These are phyloP conservation scores for Ogataea haglerorum DNA, from an alignment of 805 yeast species.

Conservation along the genomic window DNA sequence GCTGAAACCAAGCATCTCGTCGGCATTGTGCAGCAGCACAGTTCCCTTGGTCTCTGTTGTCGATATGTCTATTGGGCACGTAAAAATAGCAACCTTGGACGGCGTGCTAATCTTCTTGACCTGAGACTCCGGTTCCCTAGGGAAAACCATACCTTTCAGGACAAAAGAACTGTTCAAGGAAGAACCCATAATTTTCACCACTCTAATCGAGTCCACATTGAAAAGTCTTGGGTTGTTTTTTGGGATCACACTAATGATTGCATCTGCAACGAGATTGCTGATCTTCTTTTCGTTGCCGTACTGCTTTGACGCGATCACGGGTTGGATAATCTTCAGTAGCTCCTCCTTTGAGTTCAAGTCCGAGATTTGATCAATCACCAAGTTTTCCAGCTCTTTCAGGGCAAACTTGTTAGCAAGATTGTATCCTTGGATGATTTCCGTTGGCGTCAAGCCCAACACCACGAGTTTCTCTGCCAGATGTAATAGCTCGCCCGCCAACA, in stretches of 20 bases:
- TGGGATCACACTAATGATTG: constrained; percentile 76
- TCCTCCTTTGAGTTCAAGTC: constrained; percentile 52
- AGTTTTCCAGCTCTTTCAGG: constrained; percentile 58
- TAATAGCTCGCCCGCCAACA: constrained; percentile 89
- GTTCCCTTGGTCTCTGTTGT: constrained; percentile 99
- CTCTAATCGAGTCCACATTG: constrained; percentile 91
- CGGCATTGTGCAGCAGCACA: constrained; percentile 89
- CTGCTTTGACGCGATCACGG: constrained; percentile 92
- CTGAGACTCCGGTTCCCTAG: constrained; percentile 94
- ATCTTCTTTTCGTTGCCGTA: constrained; percentile 82
- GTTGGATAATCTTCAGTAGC: constrained; percentile 69
- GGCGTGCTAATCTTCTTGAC: constrained; percentile 57
- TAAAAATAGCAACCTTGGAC: constrained; percentile 87
- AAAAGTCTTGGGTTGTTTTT: constrained; percentile 59
- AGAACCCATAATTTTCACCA: constrained; percentile 95
- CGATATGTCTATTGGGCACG: constrained; percentile 91
- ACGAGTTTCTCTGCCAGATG: constrained; percentile 82
- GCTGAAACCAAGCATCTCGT: constrained; percentile 94
- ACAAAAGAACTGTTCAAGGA: constrained; percentile 71
- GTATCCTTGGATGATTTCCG: constrained; percentile 92
- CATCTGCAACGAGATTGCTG: constrained; percentile 76
- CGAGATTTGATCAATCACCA: constrained; percentile 60
- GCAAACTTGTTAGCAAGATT: constrained; percentile 82
- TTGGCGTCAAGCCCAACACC: constrained; percentile 80
- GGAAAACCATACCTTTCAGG: constrained; percentile 96